Conservation (phyloP, 805 yeast genomes). For the Kockiozyma suomiensis region DNA sequence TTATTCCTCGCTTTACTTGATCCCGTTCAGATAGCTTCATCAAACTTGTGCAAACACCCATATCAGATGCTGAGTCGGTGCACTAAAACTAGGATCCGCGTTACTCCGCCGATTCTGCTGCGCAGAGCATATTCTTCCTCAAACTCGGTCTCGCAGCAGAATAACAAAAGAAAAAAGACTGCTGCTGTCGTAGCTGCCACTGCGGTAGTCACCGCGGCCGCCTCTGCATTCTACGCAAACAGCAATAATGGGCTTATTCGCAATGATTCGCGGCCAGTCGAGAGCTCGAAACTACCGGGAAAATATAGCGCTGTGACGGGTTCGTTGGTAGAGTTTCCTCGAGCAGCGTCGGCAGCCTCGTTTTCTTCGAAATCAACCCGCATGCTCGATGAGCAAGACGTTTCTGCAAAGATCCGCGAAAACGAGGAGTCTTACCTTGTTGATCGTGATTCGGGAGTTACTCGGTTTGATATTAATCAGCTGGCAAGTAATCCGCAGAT, state of each 20-base stretch:
- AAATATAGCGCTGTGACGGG: not conserved
- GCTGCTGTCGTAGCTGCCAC: conserved; percentile 14
- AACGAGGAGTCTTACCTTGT: conserved; percentile 79
- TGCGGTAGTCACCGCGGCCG: conserved; percentile 21
- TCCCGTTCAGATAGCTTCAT: not conserved
- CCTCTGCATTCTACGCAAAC: conserved; percentile 12
- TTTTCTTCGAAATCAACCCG: conserved; percentile 17
- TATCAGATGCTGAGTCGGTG: not conserved
- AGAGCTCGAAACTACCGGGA: conserved; percentile 3
- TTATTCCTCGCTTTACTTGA: not conserved
- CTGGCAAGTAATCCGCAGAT: conserved; percentile 89
- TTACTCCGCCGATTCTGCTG: not conserved
- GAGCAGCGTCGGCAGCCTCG: conserved; percentile 11
- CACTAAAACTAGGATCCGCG: not conserved
- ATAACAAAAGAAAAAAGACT: not conserved
- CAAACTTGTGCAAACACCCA: too few species aligned
- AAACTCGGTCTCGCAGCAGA: conserved; percentile 3
- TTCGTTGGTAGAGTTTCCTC: conserved; percentile 24
- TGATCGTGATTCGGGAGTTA: conserved; percentile 76
- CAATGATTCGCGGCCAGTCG: conserved; percentile 17
- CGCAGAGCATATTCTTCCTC: conserved; percentile 9
- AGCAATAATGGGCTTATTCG: conserved; percentile 10
- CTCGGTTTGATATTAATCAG: conserved; percentile 86
- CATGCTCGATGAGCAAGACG: conserved; percentile 64
- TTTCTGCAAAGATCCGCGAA: conserved; percentile 65